Evolutionary conservation across 1,284 basidiomycete species (phyloP).

Genomic region (Grifola frondosa): DNA sequence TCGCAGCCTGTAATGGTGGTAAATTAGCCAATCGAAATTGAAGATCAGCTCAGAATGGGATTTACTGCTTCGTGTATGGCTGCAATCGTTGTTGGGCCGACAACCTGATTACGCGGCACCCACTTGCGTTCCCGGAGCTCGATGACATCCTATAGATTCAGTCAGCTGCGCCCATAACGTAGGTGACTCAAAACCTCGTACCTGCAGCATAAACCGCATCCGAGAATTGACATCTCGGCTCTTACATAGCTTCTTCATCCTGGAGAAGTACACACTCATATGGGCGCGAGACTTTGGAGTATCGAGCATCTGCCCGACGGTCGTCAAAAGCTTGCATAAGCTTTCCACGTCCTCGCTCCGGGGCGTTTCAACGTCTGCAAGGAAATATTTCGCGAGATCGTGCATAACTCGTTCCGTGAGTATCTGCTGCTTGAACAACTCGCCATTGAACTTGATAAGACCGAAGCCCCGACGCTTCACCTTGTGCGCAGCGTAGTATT

Average conservation of each 20-base stretch:
- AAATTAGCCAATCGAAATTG: not conserved
- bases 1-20: conserved; percentile 48
- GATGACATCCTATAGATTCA: conserved; percentile 50
- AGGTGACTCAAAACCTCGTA: conserved; percentile 33
- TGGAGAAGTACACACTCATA: conserved; percentile 91
- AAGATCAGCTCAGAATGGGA: conserved; percentile 12
- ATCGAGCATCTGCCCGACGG: conserved; percentile 84
- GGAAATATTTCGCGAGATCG: conserved; percentile 92
- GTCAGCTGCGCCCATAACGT: not conserved
- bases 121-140: conserved; percentile 86
- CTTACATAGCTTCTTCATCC: conserved; percentile 82
- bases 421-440: conserved; percentile 92
- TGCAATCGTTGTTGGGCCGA: conserved; percentile 87
- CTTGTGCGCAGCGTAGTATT: conserved; percentile 96
- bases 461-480: conserved; percentile 96
- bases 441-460: conserved; percentile 96
- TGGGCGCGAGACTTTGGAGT: conserved; percentile 76
- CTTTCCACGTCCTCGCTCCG: conserved; percentile 98
- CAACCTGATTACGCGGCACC: conserved; percentile 69
- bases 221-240: conserved; percentile 77
- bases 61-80: conserved; percentile 85
- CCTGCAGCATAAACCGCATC: conserved; percentile 95
- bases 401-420: conserved; percentile 64
- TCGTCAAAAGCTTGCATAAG: conserved; percentile 88
- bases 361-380: conserved; percentile 89